Conservation (phyloP, 208 protist species). For the Angomonas ambiguus region DNA sequence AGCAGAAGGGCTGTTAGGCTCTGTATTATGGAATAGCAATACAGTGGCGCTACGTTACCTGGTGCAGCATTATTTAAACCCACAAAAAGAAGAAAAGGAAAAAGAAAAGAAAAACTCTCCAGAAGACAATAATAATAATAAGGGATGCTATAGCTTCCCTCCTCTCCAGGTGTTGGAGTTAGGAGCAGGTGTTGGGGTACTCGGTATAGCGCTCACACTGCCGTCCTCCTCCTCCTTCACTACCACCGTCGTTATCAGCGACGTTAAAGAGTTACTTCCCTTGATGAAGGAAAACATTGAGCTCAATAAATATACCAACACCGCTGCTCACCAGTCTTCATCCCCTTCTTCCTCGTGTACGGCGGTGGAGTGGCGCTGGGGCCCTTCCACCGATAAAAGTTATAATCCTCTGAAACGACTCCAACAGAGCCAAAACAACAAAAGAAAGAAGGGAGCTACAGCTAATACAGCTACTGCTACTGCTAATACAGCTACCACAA, state of each 20-base stretch:
- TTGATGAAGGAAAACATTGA: constrained; percentile 75
- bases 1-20: constrained; percentile 81
- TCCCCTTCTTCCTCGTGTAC: too few relatives aligned
- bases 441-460: too few relatives aligned
- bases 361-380: constrained; percentile 77
- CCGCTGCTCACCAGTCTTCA: constrained; percentile 17
- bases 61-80: constrained; percentile 44
- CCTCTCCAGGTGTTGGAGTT: constrained; percentile 64
- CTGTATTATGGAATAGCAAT: constrained; percentile 91
- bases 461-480: too few relatives aligned
- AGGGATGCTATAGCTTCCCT: too few relatives aligned
- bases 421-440: too few relatives aligned
- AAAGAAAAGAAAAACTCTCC: too few relatives aligned
- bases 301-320: constrained; percentile 26
- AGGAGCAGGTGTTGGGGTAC: constrained; percentile 78
- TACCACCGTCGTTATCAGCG: constrained; percentile 50
- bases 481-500: too few relatives aligned
- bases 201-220: constrained; percentile 88
- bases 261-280: constrained; percentile 83
- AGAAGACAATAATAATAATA: constrained; percentile 4
- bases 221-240: constrained; percentile 18
- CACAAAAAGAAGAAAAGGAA: background rate
- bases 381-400: constrained; percentile 33
- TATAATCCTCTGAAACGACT: too few relatives aligned
- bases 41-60: constrained; percentile 57